Evolutionary conservation across 140 eudicot species (phyloP).

Genomic region (Cichorium intybus): DNA sequence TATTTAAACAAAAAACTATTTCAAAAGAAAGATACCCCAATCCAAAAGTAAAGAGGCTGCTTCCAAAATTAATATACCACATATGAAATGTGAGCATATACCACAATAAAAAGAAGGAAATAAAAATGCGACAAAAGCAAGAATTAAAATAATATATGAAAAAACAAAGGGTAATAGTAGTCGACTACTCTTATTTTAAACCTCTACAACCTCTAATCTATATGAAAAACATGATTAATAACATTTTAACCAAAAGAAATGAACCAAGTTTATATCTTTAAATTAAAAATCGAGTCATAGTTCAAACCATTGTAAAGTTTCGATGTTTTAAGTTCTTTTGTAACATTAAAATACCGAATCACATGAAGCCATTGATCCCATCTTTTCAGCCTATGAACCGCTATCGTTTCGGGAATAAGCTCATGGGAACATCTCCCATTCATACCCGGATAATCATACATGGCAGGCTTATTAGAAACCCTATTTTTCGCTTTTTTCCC

Average conservation of each 20-base stretch:
- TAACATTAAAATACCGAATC: slow-evolving; percentile 59
- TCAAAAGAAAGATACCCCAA: too few relatives aligned
- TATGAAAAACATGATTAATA: background rate
- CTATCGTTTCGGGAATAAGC: slow-evolving; percentile 57
- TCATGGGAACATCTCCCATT: slow-evolving; percentile 75
- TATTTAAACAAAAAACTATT: too few relatives aligned
- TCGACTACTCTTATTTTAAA: background rate
- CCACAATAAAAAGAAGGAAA: too few relatives aligned
- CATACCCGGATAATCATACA: slow-evolving; percentile 77
- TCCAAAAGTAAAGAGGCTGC: too few relatives aligned
- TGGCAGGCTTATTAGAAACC: slow-evolving; percentile 63
- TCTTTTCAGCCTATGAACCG: slow-evolving; percentile 69
- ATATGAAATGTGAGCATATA: too few relatives aligned
- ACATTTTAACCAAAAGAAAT: background rate
- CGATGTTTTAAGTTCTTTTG: slow-evolving; percentile 42
- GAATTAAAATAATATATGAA: too few relatives aligned
- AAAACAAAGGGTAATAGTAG: too few relatives aligned
- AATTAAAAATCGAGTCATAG: slow-evolving; percentile 5
- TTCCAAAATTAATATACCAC: too few relatives aligned
- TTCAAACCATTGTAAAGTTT: slow-evolving; percentile 34
- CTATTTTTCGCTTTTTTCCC: slow-evolving; percentile 64
- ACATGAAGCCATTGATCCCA: slow-evolving; percentile 77
- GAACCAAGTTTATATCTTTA: slow-evolving; percentile 1
- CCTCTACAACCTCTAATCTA: too few relatives aligned
- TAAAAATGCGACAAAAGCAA: too few relatives aligned